These are phyloP conservation scores for Microbotryum scabiosae DNA, from an alignment of 1,284 basidiomycete species.

Conservation along the genomic window DNA sequence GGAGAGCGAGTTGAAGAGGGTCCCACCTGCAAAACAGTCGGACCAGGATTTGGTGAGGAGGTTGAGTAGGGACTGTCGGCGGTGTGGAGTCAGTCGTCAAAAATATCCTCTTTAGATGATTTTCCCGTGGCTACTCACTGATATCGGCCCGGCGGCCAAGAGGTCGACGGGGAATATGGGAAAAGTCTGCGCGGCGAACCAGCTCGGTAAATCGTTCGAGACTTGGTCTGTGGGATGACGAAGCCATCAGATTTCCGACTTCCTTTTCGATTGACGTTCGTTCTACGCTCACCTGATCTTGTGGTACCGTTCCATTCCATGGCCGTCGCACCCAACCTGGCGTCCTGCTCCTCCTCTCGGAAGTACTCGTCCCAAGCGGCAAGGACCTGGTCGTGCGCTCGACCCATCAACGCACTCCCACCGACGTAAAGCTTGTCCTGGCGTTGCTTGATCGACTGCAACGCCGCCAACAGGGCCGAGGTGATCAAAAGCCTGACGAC, in stretches of 20 bases:
- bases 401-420: conserved; percentile 10
- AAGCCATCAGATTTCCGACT: neutral
- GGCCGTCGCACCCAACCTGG: neutral
- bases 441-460: conserved; percentile 28
- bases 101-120: too few relatives aligned
- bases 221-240: neutral
- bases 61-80: conserved; percentile 7
- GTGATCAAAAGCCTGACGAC: conserved; percentile 14
- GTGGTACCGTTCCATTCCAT: neutral
- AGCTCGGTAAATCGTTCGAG: conserved; percentile 8
- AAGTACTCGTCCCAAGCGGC: conserved; percentile 11
- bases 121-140: conserved; percentile 2
- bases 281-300: conserved; percentile 1
- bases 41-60: conserved; percentile 14
- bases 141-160: conserved; percentile 4
- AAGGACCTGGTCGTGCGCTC: conserved; percentile 10
- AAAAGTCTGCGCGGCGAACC: conserved; percentile 29
- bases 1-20: conserved; percentile 25
- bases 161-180: conserved; percentile 13
- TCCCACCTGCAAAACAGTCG: conserved; percentile 21
- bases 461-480: conserved; percentile 16
- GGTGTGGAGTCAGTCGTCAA: too few relatives aligned
- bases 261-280: neutral
- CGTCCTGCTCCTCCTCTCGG: neutral
- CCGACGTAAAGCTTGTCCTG: conserved; percentile 25